Conservation (phyloP, 257 asterid genomes). For the Fraxinus americana region DNA sequence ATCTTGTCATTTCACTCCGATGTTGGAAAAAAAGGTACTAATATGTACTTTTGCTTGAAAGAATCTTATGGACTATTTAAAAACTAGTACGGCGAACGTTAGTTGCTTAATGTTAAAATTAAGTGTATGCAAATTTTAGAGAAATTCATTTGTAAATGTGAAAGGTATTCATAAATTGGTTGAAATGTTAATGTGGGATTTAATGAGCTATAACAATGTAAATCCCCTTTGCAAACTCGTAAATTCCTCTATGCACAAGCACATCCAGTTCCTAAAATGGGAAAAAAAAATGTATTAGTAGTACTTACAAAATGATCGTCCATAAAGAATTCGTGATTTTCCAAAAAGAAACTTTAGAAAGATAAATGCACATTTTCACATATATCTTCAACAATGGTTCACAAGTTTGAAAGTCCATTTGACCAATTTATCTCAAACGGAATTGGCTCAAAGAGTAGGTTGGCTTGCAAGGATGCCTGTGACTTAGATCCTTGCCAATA, state of each 20-base stretch:
- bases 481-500: slow-evolving; percentile 85
- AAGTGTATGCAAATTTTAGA: too few relatives aligned
- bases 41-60: too few relatives aligned
- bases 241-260: slow-evolving; percentile 90
- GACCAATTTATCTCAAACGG: slow-evolving; percentile 70
- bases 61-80: too few relatives aligned
- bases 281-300: slow-evolving; percentile 17
- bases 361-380: neutral
- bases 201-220: slow-evolving; percentile 29
- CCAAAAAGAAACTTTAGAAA: neutral
- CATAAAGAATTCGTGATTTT: too few relatives aligned
- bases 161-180: too few relatives aligned
- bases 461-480: slow-evolving; percentile 94
- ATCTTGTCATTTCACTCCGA: too few relatives aligned
- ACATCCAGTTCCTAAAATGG: slow-evolving; percentile 70
- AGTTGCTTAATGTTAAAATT: too few relatives aligned
- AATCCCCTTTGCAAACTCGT: slow-evolving; percentile 94
- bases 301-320: too few relatives aligned
- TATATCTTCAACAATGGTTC: neutral
- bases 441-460: slow-evolving; percentile 89
- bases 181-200: too few relatives aligned
- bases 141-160: too few relatives aligned
- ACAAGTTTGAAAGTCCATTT: neutral
- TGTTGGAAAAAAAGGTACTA: too few relatives aligned
- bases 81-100: too few relatives aligned